Evolutionary conservation across 768 basidiomycete species (phyloP), one percentile per base, ranked within the genome.

Genomic region (Trametes maxima): DNA sequence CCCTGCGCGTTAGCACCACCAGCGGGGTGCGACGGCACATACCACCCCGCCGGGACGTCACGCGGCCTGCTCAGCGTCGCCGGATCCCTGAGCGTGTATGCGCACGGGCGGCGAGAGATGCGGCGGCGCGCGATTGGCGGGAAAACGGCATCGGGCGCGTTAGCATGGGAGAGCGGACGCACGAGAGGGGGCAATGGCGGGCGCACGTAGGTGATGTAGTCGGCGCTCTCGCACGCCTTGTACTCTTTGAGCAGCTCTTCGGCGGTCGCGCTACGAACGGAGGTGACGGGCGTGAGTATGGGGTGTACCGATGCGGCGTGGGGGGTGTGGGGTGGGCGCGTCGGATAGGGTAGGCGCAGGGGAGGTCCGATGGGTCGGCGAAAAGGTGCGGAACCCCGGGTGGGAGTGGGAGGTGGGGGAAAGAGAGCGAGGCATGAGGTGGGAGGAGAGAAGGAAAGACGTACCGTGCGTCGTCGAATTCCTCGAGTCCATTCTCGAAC

Each of bases 401-500:
- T 33, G 17, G 39, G 11, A 48, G 16, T 37, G 16, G 36, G 49
- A 12, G 51, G 37, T 14, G 1, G 36, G 16, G 51, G 37, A 24
- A 28, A 14, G 25, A 8, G 37, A 37, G 19, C 14, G 37, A 40
- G 51, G 19, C 3, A 7, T 33, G 14, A 4, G 22, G 46, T 28
- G 47, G 51, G 24, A 21, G 55, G 21, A 11, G 13, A 5, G 12
- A 50, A 14, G 33, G n/a, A 4, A 25, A 24, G 10, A 65, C 82
- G 60, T 69, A 93, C 94, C 93, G 85, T n/a, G 97, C 91, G 75
- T 97, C 94, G 68, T 98, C 95, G 73, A 99, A 98, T 75, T 98
- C 95, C 65, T 95, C 94, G 65, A 98, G 73, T 1, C 88, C 88
- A 72, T 95, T 89, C 72, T 90, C 89, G 72, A 99, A 99, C 81